phyloP scores from a whole-genome alignment of 2,329 filamentous ascomycete genomes.

The Pseudocercospora pini-densiflorae region DNA sequence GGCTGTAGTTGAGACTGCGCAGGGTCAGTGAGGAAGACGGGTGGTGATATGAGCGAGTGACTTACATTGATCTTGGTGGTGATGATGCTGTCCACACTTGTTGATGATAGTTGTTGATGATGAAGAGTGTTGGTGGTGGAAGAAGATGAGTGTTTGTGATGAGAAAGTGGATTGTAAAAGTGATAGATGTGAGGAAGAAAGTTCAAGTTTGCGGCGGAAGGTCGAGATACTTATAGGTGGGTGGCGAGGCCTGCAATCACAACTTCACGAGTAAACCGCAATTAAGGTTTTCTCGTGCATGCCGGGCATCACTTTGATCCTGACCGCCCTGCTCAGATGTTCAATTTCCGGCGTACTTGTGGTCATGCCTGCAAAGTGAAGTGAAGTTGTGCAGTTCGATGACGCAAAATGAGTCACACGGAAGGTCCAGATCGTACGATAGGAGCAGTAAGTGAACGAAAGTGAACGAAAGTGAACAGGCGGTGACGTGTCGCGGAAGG shows the following conservation, averaged over 20 bases:
- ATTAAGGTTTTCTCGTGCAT: neutral
- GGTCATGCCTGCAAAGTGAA: neutral
- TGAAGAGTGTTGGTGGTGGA: neutral
- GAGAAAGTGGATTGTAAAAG: neutral
- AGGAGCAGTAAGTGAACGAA: too few species aligned
- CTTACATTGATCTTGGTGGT: neutral
- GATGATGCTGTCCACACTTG: neutral
- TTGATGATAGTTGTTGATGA: neutral
- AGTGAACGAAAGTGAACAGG: too few species aligned
- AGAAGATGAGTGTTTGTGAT: neutral
- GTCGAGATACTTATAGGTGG: neutral
- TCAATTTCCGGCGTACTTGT: neutral
- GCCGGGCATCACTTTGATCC: neutral
- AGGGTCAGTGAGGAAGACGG: neutral
- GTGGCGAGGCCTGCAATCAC: neutral
- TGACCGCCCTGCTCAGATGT: neutral
- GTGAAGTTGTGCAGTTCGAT: neutral
- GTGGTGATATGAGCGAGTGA: neutral
- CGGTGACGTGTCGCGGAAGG: too few species aligned
- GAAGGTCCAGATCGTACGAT: too few species aligned
- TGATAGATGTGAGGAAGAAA: neutral
- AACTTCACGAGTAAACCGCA: neutral
- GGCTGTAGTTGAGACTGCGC: neutral
- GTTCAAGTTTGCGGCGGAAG: neutral
- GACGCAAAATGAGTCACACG: too few species aligned